phyloP scores from a whole-genome alignment of 352 stramenopile genomes.

The Thalassiosira sp. region DNA sequence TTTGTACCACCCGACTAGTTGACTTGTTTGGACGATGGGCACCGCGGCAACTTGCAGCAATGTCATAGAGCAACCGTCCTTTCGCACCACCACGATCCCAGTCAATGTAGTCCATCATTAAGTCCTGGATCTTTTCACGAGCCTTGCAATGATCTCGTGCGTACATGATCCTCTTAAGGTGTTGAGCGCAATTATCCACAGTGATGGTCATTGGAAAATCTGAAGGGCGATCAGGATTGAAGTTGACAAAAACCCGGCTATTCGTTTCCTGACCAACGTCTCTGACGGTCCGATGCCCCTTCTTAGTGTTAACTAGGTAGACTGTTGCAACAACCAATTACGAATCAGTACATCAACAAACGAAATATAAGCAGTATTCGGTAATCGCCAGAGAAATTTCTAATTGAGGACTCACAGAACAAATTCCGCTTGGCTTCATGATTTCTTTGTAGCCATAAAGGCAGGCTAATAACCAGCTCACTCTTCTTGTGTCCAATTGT shows the following conservation, averaged over 20 bases:
- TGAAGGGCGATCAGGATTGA: background rate
- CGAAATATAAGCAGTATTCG: background rate
- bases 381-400: background rate
- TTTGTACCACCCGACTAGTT: conserved; percentile 1
- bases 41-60: conserved; percentile 5
- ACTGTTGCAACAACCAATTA: background rate
- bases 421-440: background rate
- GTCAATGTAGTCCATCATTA: conserved; percentile 13
- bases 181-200: background rate
- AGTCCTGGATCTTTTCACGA: conserved; percentile 9
- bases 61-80: conserved; percentile 24
- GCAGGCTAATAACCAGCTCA: conserved; percentile 1
- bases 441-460: conserved; percentile 11
- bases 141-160: background rate
- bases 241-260: background rate
- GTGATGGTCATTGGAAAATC: conserved; percentile 7
- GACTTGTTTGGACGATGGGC: conserved; percentile 9
- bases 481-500: too few relatives aligned
- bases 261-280: conserved; percentile 5
- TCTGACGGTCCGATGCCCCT: background rate
- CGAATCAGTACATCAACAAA: background rate
- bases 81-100: background rate
- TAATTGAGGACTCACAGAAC: conserved; percentile 11
- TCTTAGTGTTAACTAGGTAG: conserved; percentile 1
- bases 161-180: background rate